A percentile compares a stretch with the other conserved stretches of the same genome.
Conservation (phyloP, 306 rosid genomes). For the Pyrus bretschneideri region DNA sequence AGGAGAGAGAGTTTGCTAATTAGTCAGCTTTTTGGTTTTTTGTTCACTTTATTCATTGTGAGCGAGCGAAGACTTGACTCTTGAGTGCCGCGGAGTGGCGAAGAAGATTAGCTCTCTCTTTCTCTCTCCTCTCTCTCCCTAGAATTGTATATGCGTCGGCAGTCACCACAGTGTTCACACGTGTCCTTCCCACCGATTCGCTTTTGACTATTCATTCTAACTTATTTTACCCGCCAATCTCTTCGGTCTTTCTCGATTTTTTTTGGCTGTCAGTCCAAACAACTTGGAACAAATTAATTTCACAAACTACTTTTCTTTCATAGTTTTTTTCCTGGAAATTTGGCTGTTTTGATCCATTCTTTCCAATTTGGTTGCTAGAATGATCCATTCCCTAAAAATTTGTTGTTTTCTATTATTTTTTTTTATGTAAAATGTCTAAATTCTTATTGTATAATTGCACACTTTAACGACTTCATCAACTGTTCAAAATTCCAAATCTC, state of each 20-base stretch:
- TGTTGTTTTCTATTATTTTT: too few relatives aligned
- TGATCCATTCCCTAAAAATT: too few relatives aligned
- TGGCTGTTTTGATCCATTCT: too few relatives aligned
- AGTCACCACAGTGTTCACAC: constrained; percentile 24
- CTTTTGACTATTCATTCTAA: constrained; percentile 20
- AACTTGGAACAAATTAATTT: not conserved
- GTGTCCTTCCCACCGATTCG: constrained; percentile 30
- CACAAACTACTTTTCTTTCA: not conserved
- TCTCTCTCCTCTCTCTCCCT: not conserved
- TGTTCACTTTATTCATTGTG: not conserved
- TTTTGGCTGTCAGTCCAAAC: not conserved
- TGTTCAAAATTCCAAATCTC: too few relatives aligned
- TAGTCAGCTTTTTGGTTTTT: not conserved
- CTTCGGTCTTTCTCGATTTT: not conserved
- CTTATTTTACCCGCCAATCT: not conserved
- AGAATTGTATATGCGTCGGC: too few relatives aligned
- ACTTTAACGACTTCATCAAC: too few relatives aligned
- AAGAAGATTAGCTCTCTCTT: not conserved
- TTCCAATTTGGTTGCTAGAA: too few relatives aligned
- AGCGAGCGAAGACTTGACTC: constrained; percentile 4
- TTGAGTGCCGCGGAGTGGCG: not conserved
- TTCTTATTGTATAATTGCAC: too few relatives aligned
- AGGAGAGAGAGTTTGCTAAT: not conserved
- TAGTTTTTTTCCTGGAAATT: too few relatives aligned
- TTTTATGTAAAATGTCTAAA: too few relatives aligned